A percentile compares a stretch with the other conserved stretches of the same genome.
Evolutionary conservation across 2,329 filamentous ascomycete genomes (phyloP).

Genomic region (Ilyonectria destructans): DNA sequence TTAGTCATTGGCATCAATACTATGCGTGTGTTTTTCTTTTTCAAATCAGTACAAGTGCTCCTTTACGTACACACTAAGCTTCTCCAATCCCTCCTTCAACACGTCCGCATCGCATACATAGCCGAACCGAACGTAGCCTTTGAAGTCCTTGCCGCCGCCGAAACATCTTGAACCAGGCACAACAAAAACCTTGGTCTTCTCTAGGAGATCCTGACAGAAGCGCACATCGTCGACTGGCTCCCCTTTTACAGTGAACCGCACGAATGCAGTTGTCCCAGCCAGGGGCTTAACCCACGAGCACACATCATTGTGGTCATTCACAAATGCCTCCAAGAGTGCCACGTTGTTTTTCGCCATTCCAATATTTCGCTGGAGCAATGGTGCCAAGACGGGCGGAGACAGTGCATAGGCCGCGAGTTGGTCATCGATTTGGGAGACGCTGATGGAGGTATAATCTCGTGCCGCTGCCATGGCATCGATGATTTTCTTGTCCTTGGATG

Average conservation of each 20-base stretch:
- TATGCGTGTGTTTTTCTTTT: background rate
- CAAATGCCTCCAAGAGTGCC: slow-evolving; percentile 1
- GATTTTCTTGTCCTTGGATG: slow-evolving; percentile 74
- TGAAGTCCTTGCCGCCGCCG: slow-evolving; percentile 24
- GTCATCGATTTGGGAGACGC: slow-evolving; percentile 86
- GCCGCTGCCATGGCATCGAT: slow-evolving; percentile 75
- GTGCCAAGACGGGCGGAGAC: slow-evolving; percentile 59
- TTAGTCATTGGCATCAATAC: background rate
- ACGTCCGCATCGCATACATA: slow-evolving; percentile 24
- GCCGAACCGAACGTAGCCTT: slow-evolving; percentile 24
- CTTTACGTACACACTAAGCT: slow-evolving; percentile 12
- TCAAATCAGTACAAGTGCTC: slow-evolving; percentile 4
- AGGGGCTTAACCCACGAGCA: slow-evolving; percentile 29
- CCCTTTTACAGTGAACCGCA: slow-evolving; percentile 11
- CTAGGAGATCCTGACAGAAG: slow-evolving; percentile 18
- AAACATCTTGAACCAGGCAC: slow-evolving; percentile 25
- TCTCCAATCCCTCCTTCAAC: slow-evolving; percentile 34
- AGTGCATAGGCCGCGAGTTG: slow-evolving; percentile 84
- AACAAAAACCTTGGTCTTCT: slow-evolving; percentile 22
- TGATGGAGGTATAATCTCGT: slow-evolving; percentile 88
- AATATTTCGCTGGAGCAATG: slow-evolving; percentile 67
- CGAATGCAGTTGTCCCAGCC: slow-evolving; percentile 26
- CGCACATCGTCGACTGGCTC: slow-evolving; percentile 16
- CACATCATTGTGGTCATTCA: slow-evolving; percentile 16
- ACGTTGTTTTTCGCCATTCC: slow-evolving; percentile 21